Percentiles rank a stretch among this genome's conserved stretches.
Evolutionary conservation across 352 stramenopile genomes (phyloP).

Genomic region (Globisporangium middletonii): DNA sequence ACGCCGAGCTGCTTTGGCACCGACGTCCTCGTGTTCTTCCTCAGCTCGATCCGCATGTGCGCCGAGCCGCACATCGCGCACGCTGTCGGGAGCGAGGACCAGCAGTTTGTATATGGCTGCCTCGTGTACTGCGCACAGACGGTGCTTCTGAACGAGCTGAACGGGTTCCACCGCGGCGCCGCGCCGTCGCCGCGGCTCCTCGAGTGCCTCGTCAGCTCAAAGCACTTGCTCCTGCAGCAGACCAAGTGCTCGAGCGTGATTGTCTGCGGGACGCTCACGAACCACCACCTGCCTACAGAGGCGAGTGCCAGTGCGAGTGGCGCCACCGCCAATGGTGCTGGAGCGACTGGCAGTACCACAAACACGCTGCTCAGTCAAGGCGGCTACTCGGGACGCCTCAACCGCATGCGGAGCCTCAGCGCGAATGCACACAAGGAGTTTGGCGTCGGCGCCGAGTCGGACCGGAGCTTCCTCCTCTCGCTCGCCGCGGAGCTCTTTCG

Average conservation of each 20-base stretch:
- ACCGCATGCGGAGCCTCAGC: constrained; percentile 44
- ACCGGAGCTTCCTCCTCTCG: constrained; percentile 65
- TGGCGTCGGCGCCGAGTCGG: constrained; percentile 54
- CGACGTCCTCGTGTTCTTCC: constrained; percentile 42
- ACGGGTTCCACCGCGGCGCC: constrained; percentile 25
- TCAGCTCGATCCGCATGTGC: constrained; percentile 38
- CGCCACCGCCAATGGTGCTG: background rate
- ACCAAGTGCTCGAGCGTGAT: constrained; percentile 59
- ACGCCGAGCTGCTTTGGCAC: constrained; percentile 38
- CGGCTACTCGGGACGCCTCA: constrained; percentile 27
- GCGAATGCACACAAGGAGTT: constrained; percentile 58
- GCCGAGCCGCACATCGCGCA: constrained; percentile 25
- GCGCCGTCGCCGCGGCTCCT: constrained; percentile 25
- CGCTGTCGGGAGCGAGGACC: constrained; percentile 40
- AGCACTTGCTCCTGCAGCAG: constrained; percentile 57
- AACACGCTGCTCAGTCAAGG: constrained; percentile 4
- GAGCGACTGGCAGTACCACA: background rate
- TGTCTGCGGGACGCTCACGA: constrained; percentile 26
- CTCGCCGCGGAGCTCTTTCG: constrained; percentile 49
- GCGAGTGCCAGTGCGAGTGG: constrained; percentile 6
- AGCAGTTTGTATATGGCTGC: constrained; percentile 68
- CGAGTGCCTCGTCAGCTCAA: constrained; percentile 33
- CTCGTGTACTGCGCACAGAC: constrained; percentile 62
- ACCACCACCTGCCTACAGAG: constrained; percentile 8
- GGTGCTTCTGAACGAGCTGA: constrained; percentile 51